These are phyloP conservation scores for Vitis cinerea DNA, from an alignment of 164 flowering plant species.

Conservation along the genomic window DNA sequence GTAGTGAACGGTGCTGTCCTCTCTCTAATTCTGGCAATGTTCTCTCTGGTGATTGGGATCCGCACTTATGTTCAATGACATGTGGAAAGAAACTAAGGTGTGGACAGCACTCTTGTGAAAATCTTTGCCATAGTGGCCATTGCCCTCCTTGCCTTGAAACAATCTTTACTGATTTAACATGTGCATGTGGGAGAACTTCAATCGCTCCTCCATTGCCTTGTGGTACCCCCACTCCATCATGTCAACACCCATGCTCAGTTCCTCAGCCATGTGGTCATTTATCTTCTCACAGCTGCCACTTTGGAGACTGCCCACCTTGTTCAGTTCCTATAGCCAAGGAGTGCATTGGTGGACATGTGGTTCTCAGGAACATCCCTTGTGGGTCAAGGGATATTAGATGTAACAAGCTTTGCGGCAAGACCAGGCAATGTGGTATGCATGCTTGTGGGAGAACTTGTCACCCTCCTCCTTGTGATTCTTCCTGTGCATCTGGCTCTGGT, in stretches of 20 bases:
- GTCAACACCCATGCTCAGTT: constrained; percentile 76
- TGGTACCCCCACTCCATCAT: constrained; percentile 88
- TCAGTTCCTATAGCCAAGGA: constrained; percentile 86
- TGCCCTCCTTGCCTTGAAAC: constrained; percentile 96
- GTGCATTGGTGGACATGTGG: constrained; percentile 91
- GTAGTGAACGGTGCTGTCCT: constrained; percentile 93
- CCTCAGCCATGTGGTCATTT: constrained; percentile 93
- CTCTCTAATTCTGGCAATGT: constrained; percentile 42
- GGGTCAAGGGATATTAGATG: constrained; percentile 91
- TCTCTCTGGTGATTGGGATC: constrained; percentile 60
- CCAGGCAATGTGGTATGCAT: constrained; percentile 92
- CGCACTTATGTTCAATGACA: constrained; percentile 78
- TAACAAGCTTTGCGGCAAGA: constrained; percentile 85
- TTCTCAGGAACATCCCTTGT: constrained; percentile 92
- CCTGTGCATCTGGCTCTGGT: constrained; percentile 29
- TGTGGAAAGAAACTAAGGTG: constrained; percentile 96
- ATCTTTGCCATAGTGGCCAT: constrained; percentile 91
- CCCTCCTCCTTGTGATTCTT: constrained; percentile 68
- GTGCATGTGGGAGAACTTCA: constrained; percentile 92
- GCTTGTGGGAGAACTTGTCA: constrained; percentile 92
- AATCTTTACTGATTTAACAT: constrained; percentile 80
- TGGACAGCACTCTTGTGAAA: constrained; percentile 86
- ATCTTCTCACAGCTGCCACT: constrained; percentile 86
- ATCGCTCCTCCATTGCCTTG: constrained; percentile 95
- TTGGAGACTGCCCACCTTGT: constrained; percentile 98